Evolutionary conservation across 2,329 filamentous ascomycete genomes (phyloP).

Genomic region (Dothistroma septosporum): DNA sequence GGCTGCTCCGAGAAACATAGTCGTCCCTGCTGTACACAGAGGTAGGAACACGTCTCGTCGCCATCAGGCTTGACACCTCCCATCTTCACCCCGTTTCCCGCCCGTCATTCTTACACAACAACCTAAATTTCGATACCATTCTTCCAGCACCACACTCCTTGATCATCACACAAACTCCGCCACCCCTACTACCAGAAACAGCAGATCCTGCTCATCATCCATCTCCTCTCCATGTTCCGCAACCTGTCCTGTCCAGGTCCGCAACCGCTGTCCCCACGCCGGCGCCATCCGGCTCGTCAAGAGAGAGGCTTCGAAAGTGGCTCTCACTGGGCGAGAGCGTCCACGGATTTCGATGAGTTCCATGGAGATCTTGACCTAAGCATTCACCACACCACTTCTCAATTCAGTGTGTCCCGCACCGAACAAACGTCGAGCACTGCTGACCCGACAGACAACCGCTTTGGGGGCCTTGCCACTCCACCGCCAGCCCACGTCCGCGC

Average conservation of each 20-base stretch:
- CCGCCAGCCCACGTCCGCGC: conserved; percentile 14
- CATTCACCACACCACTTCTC: conserved; percentile 24
- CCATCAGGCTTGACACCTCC: neutral
- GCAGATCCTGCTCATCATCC: conserved; percentile 8
- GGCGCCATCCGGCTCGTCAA: conserved; percentile 10
- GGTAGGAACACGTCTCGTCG: neutral
- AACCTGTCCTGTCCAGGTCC: conserved; percentile 14
- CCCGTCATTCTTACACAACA: neutral
- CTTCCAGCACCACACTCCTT: conserved; percentile 5
- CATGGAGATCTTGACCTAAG: conserved; percentile 25
- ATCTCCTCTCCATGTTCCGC: conserved; percentile 21
- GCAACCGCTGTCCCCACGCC: conserved; percentile 19
- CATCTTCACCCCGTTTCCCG: neutral
- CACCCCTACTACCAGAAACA: conserved; percentile 18
- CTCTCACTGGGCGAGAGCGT: conserved; percentile 13
- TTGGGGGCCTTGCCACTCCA: conserved; percentile 23
- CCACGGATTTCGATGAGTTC: conserved; percentile 7
- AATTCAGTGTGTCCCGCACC: conserved; percentile 19
- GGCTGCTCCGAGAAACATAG: neutral
- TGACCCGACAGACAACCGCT: conserved; percentile 27
- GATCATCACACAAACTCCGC: conserved; percentile 5
- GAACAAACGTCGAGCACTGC: neutral
- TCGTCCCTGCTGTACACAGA: too few species aligned
- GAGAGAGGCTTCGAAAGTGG: conserved; percentile 9
- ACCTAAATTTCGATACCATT: conserved; percentile 6